phyloP scores from a whole-genome alignment of 1,139 yeast genomes.

The Kluyveromyces sp. region DNA sequence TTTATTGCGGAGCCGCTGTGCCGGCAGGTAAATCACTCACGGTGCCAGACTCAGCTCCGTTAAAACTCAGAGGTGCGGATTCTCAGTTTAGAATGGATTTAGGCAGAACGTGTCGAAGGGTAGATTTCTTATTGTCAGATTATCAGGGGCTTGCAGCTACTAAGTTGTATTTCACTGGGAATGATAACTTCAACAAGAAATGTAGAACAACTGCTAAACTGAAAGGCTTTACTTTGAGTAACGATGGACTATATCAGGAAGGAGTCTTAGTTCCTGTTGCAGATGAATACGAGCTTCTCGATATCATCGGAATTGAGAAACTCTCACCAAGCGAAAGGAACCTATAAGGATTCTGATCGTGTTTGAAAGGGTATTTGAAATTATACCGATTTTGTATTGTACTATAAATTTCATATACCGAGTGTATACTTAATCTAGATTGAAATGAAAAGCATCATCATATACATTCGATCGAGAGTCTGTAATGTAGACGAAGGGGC shows the following conservation, averaged over 20 bases:
- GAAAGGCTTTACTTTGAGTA: slow-evolving; percentile 41
- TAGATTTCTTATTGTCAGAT: slow-evolving; percentile 49
- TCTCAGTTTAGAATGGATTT: slow-evolving; percentile 20
- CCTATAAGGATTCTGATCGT: not conserved
- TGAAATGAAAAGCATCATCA: not conserved
- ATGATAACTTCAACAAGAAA: slow-evolving; percentile 47
- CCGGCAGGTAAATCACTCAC: slow-evolving; percentile 15
- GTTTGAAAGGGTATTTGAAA: not conserved
- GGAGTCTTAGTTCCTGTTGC: slow-evolving; percentile 15
- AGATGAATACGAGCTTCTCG: slow-evolving; percentile 44
- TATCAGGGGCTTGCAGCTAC: slow-evolving; percentile 48
- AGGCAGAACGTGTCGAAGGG: slow-evolving; percentile 41
- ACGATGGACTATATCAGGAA: slow-evolving; percentile 42
- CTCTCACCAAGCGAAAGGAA: slow-evolving; percentile 40
- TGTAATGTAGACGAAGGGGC: not conserved
- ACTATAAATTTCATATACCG: not conserved
- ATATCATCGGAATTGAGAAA: slow-evolving; percentile 40
- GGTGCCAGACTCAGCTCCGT: slow-evolving; percentile 8
- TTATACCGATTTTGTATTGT: not conserved
- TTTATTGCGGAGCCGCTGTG: slow-evolving; percentile 23
- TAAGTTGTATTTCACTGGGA: slow-evolving; percentile 52
- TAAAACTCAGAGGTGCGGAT: slow-evolving; percentile 13
- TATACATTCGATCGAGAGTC: not conserved
- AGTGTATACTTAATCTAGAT: not conserved
- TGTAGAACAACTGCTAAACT: slow-evolving; percentile 41